phyloP scores from a whole-genome alignment of 768 basidiomycete species.

The Tephrocybe rancida region DNA sequence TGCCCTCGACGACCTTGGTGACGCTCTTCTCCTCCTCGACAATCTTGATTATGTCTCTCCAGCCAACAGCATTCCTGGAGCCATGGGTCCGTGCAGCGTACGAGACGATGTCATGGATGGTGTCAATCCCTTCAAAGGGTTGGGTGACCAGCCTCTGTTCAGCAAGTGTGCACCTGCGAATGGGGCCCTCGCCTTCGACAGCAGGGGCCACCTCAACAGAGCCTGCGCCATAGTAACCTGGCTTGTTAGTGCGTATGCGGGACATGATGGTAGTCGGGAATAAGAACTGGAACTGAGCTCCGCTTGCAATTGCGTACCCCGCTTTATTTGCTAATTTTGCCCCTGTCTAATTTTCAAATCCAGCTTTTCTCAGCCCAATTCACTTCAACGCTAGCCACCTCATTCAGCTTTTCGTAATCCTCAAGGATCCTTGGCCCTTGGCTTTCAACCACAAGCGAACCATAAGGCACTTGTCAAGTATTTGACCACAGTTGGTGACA shows the following conservation, averaged over 20 bases:
- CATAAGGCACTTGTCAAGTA: too few relatives aligned
- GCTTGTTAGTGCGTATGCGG: constrained; percentile 39
- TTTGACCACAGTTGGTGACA: too few relatives aligned
- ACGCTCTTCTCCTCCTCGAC: constrained; percentile 91
- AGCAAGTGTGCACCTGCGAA: constrained; percentile 58
- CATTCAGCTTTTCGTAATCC: too few relatives aligned
- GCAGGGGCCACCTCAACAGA: constrained; percentile 60
- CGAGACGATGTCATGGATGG: constrained; percentile 76
- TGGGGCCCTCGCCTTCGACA: constrained; percentile 49
- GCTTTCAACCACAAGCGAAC: too few relatives aligned
- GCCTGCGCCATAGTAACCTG: constrained; percentile 57
- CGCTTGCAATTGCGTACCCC: neutral
- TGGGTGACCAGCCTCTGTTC: constrained; percentile 60
- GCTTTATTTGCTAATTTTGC: constrained; percentile 12
- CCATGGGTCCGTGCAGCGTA: constrained; percentile 80
- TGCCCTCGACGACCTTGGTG: constrained; percentile 80
- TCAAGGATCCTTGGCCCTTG: too few relatives aligned
- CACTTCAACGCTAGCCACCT: too few relatives aligned
- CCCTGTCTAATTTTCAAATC: too few relatives aligned
- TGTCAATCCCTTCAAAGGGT: constrained; percentile 77
- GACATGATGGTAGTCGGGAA: constrained; percentile 24
- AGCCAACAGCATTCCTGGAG: constrained; percentile 74
- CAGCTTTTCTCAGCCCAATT: too few relatives aligned
- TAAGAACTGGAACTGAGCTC: neutral
- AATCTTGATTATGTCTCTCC: constrained; percentile 68